Evolutionary conservation across 148 eudicot genomes (phyloP), one percentile per base, ranked within the genome.

Genomic region (Amaranthus cruentus): DNA sequence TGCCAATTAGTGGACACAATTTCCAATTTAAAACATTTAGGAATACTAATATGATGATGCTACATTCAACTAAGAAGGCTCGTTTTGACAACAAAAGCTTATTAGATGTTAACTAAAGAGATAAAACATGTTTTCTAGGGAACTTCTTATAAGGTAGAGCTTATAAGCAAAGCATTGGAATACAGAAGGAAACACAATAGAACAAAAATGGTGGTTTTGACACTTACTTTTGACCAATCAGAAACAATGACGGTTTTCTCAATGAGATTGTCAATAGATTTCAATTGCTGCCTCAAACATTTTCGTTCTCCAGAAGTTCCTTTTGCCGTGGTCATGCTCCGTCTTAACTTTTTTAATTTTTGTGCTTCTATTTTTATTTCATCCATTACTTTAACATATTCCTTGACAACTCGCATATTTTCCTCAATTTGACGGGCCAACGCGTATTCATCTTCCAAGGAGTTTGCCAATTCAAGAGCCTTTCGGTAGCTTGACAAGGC

Each of bases 391-490:
- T 80, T 80, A 14, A 73, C 73, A 55, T 84, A 87, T 85, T 86
- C 84, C 75, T 74, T 77, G 61, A 92, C 94, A 57, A 79, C 83
- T 73, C 64, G 76, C 53, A 95, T 88, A 75, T 95, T 95, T 53
- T 84, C 86, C 73, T 79, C 9, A 44, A 86, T 81, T 81, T 91
- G 97, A 72, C 73, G 42, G 47, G 72, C 89, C 79, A 95, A 83
- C 76, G 83, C 91, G 82, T 84, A 78, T 84, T 95, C 99, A 77
- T 95, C 99, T 83, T 90, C 93, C 97, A 95, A 73, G 62, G 89
- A 83, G 44, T 73, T 86, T 8, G 97, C 99, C 81, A 95, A 78
- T 53, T 87, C 78, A 71, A 86, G 84, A 56, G 99, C 97, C 81
- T 82, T 88, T 55, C 85, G 74, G 75, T 95, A 95, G 82, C 94